Percentiles rank a stretch among this genome's conserved stretches.
phyloP scores from a whole-genome alignment of 73 alveolate species.

The Stentor roeselii region DNA sequence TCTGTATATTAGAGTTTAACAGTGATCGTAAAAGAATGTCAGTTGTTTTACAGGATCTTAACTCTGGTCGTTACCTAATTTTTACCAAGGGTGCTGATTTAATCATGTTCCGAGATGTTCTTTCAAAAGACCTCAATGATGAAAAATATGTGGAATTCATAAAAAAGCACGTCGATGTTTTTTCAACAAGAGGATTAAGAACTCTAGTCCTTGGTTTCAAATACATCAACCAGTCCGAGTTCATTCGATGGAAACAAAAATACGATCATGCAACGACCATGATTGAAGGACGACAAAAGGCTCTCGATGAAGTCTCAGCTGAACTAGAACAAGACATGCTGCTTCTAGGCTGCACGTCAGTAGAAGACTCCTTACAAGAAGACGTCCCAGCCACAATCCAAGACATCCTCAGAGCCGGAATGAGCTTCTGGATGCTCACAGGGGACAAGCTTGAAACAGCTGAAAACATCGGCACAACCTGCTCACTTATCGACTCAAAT shows the following conservation, averaged over 20 bases:
- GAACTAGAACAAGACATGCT: slow-evolving; percentile 71
- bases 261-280: slow-evolving; percentile 27
- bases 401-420: slow-evolving; percentile 82
- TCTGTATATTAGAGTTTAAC: slow-evolving; percentile 84
- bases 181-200: slow-evolving; percentile 27
- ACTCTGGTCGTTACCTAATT: slow-evolving; percentile 31
- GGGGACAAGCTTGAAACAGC: slow-evolving; percentile 99
- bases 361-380: slow-evolving; percentile 95
- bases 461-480: slow-evolving; percentile 32
- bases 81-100: slow-evolving; percentile 76
- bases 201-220: slow-evolving; percentile 43
- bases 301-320: slow-evolving; percentile 36
- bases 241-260: slow-evolving; percentile 52
- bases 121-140: not conserved
- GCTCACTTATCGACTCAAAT: not conserved
- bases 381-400: slow-evolving; percentile 93
- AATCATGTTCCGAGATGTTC: slow-evolving; percentile 43
- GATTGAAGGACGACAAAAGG: slow-evolving; percentile 27
- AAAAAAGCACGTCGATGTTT: not conserved
- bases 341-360: slow-evolving; percentile 88
- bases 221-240: slow-evolving; percentile 72
- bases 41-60: slow-evolving; percentile 55
- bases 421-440: slow-evolving; percentile 70
- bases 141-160: not conserved
- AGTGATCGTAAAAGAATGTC: slow-evolving; percentile 96